phyloP scores from a whole-genome alignment of 1,139 yeast genomes.

The Saccharomycopsis hybrid region DNA sequence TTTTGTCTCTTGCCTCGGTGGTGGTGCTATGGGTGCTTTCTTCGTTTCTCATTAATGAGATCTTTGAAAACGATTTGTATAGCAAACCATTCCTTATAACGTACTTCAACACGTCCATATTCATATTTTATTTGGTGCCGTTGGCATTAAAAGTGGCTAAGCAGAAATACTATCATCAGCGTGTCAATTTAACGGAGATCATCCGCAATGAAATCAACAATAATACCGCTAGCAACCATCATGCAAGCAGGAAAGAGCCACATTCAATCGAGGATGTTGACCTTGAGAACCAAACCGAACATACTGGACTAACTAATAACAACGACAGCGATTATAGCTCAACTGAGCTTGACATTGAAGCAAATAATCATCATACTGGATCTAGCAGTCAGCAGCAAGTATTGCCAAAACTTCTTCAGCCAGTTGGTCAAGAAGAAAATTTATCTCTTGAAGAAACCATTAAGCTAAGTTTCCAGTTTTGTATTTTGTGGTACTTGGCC shows the following conservation, averaged over 20 bases:
- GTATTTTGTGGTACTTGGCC: conserved; percentile 83
- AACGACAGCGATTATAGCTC: conserved; percentile 9
- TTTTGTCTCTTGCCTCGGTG: conserved; percentile 64
- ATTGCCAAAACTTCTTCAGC: background rate
- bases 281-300: conserved; percentile 16
- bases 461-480: conserved; percentile 68
- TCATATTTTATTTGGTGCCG: conserved; percentile 70
- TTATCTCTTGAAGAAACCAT: conserved; percentile 43
- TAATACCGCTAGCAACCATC: background rate
- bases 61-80: conserved; percentile 60
- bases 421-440: background rate
- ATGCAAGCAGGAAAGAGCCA: background rate
- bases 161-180: conserved; percentile 24
- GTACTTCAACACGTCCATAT: conserved; percentile 82
- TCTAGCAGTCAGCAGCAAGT: background rate
- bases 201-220: conserved; percentile 18
- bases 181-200: conserved; percentile 22
- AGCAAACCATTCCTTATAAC: conserved; percentile 93
- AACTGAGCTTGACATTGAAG: background rate
- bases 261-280: background rate
- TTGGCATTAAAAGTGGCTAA: conserved; percentile 34
- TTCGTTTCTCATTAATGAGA: conserved; percentile 68
- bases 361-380: background rate
- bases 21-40: conserved; percentile 85
- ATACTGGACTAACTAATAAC: conserved; percentile 10